Evolutionary conservation across 352 stramenopile species (phyloP).

Genomic region (Globisporangium spinosum): DNA sequence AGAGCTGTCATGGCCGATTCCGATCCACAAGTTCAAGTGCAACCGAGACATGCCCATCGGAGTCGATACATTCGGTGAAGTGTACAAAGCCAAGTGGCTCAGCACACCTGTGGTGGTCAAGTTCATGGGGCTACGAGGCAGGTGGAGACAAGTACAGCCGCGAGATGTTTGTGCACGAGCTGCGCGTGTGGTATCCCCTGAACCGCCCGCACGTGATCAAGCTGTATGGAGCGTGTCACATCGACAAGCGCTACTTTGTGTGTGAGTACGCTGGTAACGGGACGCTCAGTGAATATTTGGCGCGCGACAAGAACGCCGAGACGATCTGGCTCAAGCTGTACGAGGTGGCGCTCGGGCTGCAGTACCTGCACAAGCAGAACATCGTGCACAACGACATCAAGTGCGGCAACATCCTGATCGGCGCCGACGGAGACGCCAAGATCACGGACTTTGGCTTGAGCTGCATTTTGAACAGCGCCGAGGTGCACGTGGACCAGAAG

Average conservation of each 20-base stretch:
- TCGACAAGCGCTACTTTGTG: conserved; percentile 5
- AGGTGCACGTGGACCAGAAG: background rate
- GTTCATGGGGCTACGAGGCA: conserved; percentile 4
- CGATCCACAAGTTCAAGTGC: conserved; percentile 6
- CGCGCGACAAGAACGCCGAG: conserved; percentile 25
- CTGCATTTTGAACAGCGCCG: background rate
- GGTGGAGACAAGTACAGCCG: conserved; percentile 1
- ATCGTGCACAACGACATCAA: conserved; percentile 22
- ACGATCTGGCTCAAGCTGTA: conserved; percentile 20
- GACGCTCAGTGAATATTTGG: conserved; percentile 1
- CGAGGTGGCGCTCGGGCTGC: conserved; percentile 20
- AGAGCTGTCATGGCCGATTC: background rate
- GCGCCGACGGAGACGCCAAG: conserved; percentile 17
- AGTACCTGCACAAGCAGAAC: conserved; percentile 18
- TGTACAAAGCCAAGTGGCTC: conserved; percentile 3
- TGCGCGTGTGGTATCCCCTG: background rate
- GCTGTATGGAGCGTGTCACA: background rate
- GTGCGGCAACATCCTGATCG: conserved; percentile 24
- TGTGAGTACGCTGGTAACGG: background rate
- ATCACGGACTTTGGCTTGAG: conserved; percentile 23
- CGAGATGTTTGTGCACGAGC: background rate
- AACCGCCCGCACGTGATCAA: conserved; percentile 6
- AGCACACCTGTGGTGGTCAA: background rate
- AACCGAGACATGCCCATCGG: background rate
- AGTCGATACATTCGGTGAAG: background rate